Percentiles rank a stretch among this genome's conserved stretches.
These are phyloP conservation scores for Scheffersomyces cryptocercus DNA, from an alignment of 1,139 yeast genomes.

Conservation along the genomic window DNA sequence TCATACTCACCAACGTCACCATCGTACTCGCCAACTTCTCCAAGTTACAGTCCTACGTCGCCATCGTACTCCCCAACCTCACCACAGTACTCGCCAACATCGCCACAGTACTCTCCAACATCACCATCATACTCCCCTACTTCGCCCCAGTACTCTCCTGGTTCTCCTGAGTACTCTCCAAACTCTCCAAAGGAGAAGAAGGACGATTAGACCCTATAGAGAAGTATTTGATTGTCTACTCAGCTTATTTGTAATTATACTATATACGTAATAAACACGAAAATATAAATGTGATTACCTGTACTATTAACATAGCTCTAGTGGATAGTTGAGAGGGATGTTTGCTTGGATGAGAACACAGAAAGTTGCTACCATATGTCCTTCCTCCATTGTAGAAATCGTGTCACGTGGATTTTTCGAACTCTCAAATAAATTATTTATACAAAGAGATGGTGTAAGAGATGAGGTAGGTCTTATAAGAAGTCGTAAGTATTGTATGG, in stretches of 20 bases:
- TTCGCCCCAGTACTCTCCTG: constrained; percentile 19
- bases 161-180: constrained; percentile 18
- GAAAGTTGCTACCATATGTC: neutral
- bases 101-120: constrained; percentile 73
- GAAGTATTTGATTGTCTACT: neutral
- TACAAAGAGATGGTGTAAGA: too few species aligned
- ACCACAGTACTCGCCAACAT: constrained; percentile 60
- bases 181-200: constrained; percentile 10
- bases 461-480: too few species aligned
- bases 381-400: too few species aligned
- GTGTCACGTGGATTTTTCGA: too few species aligned
- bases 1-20: constrained; percentile 56
- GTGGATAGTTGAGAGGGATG: neutral
- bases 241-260: constrained; percentile 1
- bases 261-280: neutral
- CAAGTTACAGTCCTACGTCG: constrained; percentile 57
- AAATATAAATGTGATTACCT: neutral
- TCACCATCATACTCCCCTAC: constrained; percentile 36
- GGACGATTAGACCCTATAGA: neutral
- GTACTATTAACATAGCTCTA: neutral
- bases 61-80: constrained; percentile 64
- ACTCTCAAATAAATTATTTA: too few species aligned
- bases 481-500: too few species aligned
- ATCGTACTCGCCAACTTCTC: constrained; percentile 61
- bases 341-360: neutral